Percentiles rank a stretch among this genome's conserved stretches.
These are phyloP conservation scores for Verticillium tricorpus DNA, from an alignment of 2,329 filamentous ascomycete species.

Conservation along the genomic window DNA sequence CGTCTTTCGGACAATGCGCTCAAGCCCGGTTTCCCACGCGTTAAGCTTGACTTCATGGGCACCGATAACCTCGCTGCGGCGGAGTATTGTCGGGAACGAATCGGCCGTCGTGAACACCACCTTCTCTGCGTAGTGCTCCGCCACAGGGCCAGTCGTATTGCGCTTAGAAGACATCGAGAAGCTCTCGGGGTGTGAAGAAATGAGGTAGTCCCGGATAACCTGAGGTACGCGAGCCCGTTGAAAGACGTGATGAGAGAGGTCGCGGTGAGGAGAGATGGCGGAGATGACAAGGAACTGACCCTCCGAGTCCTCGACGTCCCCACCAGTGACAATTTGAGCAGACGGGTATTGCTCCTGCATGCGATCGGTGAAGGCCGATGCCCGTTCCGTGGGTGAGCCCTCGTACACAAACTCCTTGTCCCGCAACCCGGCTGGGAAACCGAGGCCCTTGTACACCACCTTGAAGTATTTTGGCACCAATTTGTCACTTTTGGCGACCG, in stretches of 20 bases:
- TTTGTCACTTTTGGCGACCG: constrained; percentile 75
- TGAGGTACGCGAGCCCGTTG: constrained; percentile 82
- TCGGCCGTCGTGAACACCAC: constrained; percentile 78
- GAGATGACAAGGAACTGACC: constrained; percentile 86
- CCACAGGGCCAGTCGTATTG: constrained; percentile 62
- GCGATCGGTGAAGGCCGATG: constrained; percentile 79
- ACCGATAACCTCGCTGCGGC: constrained; percentile 77
- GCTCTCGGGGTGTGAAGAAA: constrained; percentile 69
- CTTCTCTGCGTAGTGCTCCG: constrained; percentile 79
- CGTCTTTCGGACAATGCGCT: constrained; percentile 87
- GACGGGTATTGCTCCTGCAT: constrained; percentile 88
- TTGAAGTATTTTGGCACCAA: constrained; percentile 83
- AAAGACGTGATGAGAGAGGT: constrained; percentile 77
- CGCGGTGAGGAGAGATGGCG: constrained; percentile 74
- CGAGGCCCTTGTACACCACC: constrained; percentile 82
- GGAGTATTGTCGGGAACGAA: constrained; percentile 83
- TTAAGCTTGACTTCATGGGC: constrained; percentile 62
- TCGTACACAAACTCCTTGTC: constrained; percentile 95
- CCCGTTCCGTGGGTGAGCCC: constrained; percentile 70
- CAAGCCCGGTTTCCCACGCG: constrained; percentile 81
- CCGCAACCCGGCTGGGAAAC: constrained; percentile 74
- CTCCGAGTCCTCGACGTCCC: constrained; percentile 73
- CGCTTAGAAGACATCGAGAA: constrained; percentile 76
- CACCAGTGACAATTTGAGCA: constrained; percentile 71
- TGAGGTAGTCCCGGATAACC: constrained; percentile 78